These are phyloP conservation scores for Purshia tridentata DNA, from an alignment of 306 rosid species.

Conservation along the genomic window DNA sequence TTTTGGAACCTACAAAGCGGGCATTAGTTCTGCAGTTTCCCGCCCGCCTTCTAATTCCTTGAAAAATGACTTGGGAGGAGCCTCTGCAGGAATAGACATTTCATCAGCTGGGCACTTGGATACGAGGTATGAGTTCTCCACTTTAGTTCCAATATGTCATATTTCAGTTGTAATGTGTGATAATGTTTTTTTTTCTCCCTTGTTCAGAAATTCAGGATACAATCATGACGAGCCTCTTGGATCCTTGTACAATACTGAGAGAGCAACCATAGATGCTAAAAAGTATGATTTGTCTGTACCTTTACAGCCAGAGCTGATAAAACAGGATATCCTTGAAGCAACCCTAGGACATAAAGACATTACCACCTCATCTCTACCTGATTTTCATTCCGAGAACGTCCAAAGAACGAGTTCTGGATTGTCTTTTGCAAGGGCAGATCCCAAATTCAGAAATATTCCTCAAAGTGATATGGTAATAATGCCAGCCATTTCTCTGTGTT, in stretches of 20 bases:
- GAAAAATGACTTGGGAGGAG: slow-evolving; percentile 42
- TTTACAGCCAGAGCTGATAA: slow-evolving; percentile 37
- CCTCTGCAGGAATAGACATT: slow-evolving; percentile 34
- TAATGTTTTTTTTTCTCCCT: slow-evolving; percentile 8
- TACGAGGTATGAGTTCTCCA: slow-evolving; percentile 40
- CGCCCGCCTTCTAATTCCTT: slow-evolving; percentile 29
- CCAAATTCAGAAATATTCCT: slow-evolving; percentile 32
- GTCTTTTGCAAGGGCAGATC: slow-evolving; percentile 42
- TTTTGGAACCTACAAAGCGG: slow-evolving; percentile 59
- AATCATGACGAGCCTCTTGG: slow-evolving; percentile 35
- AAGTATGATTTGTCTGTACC: slow-evolving; percentile 32
- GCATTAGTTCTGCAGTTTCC: slow-evolving; percentile 41
- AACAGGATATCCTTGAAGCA: slow-evolving; percentile 32
- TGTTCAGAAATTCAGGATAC: slow-evolving; percentile 32
- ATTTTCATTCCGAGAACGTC: slow-evolving; percentile 31
- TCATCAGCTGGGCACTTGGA: slow-evolving; percentile 32
- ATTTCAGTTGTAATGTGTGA: slow-evolving; percentile 27
- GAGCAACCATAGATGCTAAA: slow-evolving; percentile 32
- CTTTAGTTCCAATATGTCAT: slow-evolving; percentile 19
- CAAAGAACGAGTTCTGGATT: slow-evolving; percentile 35
- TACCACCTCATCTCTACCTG: slow-evolving; percentile 26
- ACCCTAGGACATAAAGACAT: slow-evolving; percentile 34
- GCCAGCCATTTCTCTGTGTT: neutral
- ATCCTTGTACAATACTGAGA: slow-evolving; percentile 28
- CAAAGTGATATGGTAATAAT: slow-evolving; percentile 42